Conservation (phyloP, 2,329 filamentous ascomycete species). For the Curvularia lunata region DNA sequence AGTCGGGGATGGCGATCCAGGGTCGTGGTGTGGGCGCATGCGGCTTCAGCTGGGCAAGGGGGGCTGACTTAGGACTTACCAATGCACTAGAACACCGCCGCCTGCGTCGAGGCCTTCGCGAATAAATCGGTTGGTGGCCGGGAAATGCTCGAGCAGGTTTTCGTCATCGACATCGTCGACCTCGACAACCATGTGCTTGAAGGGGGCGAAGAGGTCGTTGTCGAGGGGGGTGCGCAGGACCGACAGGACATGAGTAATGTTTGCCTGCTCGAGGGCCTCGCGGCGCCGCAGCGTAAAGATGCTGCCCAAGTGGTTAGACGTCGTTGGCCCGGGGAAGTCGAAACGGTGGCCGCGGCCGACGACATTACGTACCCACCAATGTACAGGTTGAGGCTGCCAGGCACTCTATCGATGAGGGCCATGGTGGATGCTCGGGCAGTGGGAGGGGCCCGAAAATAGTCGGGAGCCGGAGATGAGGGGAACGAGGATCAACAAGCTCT, state of each 20-base stretch:
- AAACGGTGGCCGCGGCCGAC: constrained; percentile 20
- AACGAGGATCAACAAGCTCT: constrained; percentile 8
- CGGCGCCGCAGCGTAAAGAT: constrained; percentile 79
- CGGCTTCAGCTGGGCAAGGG: constrained; percentile 45
- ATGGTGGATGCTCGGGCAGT: constrained; percentile 49
- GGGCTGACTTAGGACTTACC: constrained; percentile 59
- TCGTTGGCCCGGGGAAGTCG: constrained; percentile 23
- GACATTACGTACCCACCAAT: constrained; percentile 73
- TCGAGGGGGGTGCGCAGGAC: constrained; percentile 70
- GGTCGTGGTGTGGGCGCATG: constrained; percentile 36
- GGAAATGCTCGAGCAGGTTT: constrained; percentile 82
- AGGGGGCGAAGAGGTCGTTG: constrained; percentile 64
- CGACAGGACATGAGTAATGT: constrained; percentile 91
- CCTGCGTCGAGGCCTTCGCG: constrained; percentile 70
- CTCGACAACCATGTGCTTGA: constrained; percentile 77
- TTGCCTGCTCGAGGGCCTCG: constrained; percentile 70
- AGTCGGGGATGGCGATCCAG: constrained; percentile 35
- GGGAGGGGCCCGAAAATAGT: constrained; percentile 20
- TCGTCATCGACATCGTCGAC: constrained; percentile 91
- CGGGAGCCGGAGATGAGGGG: constrained; percentile 30
- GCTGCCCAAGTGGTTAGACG: constrained; percentile 57
- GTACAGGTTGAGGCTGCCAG: constrained; percentile 73
- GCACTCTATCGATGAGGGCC: constrained; percentile 69
- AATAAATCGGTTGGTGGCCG: constrained; percentile 81
- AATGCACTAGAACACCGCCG: constrained; percentile 72